Base-by-base conservation (phyloP, 2,329 filamentous ascomycete genomes). In the Cryphonectria naterciae region DNA sequence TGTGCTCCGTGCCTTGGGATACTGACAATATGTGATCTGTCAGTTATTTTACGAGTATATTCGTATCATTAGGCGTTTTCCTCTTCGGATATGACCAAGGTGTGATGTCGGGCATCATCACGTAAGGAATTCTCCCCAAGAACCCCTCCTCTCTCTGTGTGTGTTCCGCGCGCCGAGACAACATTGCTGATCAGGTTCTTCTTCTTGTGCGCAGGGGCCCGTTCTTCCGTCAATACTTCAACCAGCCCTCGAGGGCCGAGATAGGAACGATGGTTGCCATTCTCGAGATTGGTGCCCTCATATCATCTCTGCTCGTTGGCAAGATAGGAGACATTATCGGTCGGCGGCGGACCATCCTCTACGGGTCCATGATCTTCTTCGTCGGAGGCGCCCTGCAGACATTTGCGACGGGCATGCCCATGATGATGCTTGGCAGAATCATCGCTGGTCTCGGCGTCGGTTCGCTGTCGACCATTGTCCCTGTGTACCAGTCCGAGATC, bases 221-320 rank as follows among this genome's bases (percentile, higher is more conserved):
- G 13, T 93, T 92, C 80, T 99, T 99, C 80, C 93, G 91, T 80
- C 90, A 95, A 79, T 97, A 97, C 81, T 98, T 99, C 82, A 86
- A 95, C 77, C 90, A 98, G 77, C 96, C 96, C 28, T 92, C 93
- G 35, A 89, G 89, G 76, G 93, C 94, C 63, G 90, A 97, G 80
- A 91, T 99, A 71, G 96, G 95, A 72, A 98, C 95, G 39, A 98
- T 98, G 92, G 96, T 99, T 70, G 95, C 96, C 75, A 98, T 99
- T 77, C 88, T 99, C 71, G 95, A 98, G 83, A 85, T 98, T 68
- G 96, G 96, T 72, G 96, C 96, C 52, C 92, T 99, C 73, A 92
- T 97, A 77, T 92, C 95, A 28, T 98, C 95, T 1, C 83, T 99
- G 15, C 81, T 91, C 41, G 94, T 98, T 49, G 96, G 96, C 65